These are phyloP conservation scores for Pecoramyces ruminantium DNA, from an alignment of 192 early-diverging fungal genomes.

Conservation along the genomic window DNA sequence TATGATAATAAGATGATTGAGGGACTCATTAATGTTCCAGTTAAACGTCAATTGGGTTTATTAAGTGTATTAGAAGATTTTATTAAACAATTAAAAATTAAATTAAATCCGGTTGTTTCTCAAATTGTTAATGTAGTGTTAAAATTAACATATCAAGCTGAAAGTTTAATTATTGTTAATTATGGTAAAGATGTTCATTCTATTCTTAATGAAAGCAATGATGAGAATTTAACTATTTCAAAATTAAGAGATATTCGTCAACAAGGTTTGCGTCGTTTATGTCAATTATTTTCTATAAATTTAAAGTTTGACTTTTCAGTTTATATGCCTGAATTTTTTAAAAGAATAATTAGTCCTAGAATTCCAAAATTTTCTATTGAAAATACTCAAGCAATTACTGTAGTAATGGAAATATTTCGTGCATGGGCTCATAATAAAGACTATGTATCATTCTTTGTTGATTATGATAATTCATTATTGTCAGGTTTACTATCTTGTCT, in stretches of 20 bases:
- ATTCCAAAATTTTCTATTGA: conserved; percentile 55
- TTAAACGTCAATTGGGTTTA: conserved; percentile 62
- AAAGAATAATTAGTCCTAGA: conserved; percentile 46
- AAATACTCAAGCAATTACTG: conserved; percentile 74
- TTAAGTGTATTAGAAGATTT: conserved; percentile 62
- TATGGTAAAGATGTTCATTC: conserved; percentile 10
- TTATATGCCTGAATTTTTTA: conserved; percentile 60
- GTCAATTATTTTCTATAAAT: conserved; percentile 58
- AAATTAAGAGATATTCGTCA: conserved; percentile 43
- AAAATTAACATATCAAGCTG: conserved; percentile 49
- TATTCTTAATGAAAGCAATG: conserved; percentile 3
- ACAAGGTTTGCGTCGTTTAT: conserved; percentile 53
- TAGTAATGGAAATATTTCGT: conserved; percentile 56
- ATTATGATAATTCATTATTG: conserved; percentile 43
- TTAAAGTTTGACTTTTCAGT: conserved; percentile 55
- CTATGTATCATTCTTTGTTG: conserved; percentile 49
- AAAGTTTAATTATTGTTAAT: conserved; percentile 23
- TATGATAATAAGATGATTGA: neutral
- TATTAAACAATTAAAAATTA: conserved; percentile 61
- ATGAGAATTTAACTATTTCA: conserved; percentile 1
- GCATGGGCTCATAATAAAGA: conserved; percentile 51
- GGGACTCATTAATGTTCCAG: neutral
- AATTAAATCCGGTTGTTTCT: conserved; percentile 51
- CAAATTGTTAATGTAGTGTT: conserved; percentile 56
- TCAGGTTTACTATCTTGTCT: conserved; percentile 53